Evolutionary conservation across 139 green algal genomes (phyloP).

Genomic region (Protoeuglena noctilucae): DNA sequence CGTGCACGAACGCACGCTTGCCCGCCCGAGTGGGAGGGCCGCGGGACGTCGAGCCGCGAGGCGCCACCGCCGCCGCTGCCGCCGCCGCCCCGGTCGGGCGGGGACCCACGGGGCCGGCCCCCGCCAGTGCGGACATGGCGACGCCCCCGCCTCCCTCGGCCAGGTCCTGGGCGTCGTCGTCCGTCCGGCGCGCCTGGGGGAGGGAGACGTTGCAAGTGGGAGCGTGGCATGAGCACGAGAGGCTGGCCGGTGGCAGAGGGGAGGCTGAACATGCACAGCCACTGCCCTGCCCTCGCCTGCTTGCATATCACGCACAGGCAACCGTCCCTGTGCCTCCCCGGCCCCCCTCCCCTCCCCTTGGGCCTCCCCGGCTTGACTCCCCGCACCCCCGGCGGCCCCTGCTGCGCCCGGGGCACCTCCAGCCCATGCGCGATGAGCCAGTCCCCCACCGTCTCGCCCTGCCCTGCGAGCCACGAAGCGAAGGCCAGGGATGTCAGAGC

Average conservation of each 20-base stretch:
- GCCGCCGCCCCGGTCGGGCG: slow-evolving; percentile 3
- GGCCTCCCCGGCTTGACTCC: too few species aligned
- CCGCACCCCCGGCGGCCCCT: background rate
- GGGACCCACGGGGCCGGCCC: slow-evolving; percentile 4
- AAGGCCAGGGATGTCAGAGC: too few species aligned
- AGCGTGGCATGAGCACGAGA: background rate
- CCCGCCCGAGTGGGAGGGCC: slow-evolving; percentile 10
- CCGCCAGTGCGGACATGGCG: too few species aligned
- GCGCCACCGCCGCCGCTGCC: background rate
- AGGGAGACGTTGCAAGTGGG: background rate
- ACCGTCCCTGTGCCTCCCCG: slow-evolving; percentile 26
- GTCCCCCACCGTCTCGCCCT: slow-evolving; percentile 47
- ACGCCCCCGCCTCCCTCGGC: slow-evolving; percentile 6
- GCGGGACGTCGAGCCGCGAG: background rate
- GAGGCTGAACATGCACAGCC: background rate
- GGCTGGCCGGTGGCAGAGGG: background rate
- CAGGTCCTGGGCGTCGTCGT: background rate
- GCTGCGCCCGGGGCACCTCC: slow-evolving; percentile 21
- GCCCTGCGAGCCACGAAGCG: too few species aligned
- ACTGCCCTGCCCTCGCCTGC: slow-evolving; percentile 33
- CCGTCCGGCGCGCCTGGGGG: background rate
- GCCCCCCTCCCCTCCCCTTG: slow-evolving; percentile 2
- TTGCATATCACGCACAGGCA: slow-evolving; percentile 73
- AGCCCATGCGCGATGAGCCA: slow-evolving; percentile 51
- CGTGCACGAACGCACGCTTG: slow-evolving; percentile 57